Evolutionary conservation across 345 rosid genomes (phyloP).

Genomic region (Moringa oleifera): DNA sequence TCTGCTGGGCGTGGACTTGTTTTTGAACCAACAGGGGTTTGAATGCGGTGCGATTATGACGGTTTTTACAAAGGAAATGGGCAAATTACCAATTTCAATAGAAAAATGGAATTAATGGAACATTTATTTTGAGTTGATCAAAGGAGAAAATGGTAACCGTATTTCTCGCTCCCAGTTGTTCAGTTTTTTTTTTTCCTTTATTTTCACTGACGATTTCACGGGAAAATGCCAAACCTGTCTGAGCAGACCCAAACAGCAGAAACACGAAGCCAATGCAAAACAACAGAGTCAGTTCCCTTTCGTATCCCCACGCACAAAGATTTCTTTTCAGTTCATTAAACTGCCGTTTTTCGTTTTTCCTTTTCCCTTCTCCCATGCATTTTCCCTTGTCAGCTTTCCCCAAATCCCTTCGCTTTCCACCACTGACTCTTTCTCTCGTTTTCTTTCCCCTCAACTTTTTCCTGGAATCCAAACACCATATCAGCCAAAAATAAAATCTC

Average conservation of each 20-base stretch:
- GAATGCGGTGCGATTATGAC: conserved; percentile 1
- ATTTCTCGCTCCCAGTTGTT: too few relatives aligned
- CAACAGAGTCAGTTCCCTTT: conserved; percentile 10
- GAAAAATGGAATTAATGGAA: too few relatives aligned
- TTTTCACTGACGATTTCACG: too few relatives aligned
- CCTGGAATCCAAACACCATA: conserved; percentile 13
- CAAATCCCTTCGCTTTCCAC: not conserved
- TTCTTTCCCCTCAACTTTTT: not conserved
- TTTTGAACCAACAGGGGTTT: conserved; percentile 2
- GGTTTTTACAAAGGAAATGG: too few relatives aligned
- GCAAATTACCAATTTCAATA: too few relatives aligned
- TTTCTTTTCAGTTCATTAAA: conserved; percentile 3
- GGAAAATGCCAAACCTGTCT: not conserved
- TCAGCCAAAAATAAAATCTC: conserved; percentile 6
- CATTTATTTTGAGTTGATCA: too few relatives aligned
- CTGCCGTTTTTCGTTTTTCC: conserved; percentile 17
- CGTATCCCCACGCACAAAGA: conserved; percentile 1
- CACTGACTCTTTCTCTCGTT: not conserved
- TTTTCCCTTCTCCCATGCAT: not conserved
- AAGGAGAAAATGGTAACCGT: too few relatives aligned
- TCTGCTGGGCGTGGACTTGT: conserved; percentile 8
- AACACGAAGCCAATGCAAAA: conserved; percentile 3
- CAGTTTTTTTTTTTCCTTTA: too few relatives aligned
- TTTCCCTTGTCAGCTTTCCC: conserved; percentile 17
- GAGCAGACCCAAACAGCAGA: conserved; percentile 6